Percentiles rank a stretch among this genome's conserved stretches.
Evolutionary conservation across 768 basidiomycete genomes (phyloP).

Genomic region (Auricularia heimuer): DNA sequence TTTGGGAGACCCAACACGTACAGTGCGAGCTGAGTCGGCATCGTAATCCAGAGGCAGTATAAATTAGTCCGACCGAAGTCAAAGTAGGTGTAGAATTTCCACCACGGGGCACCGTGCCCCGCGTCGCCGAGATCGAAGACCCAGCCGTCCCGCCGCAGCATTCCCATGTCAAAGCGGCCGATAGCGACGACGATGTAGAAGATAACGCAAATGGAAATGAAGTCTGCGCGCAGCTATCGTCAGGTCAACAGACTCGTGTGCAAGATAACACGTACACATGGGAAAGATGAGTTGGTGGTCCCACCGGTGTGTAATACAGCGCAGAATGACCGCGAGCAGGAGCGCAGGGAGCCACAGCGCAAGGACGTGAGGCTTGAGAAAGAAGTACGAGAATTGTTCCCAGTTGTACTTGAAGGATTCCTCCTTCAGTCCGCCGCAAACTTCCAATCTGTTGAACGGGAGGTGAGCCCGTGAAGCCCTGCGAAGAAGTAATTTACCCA

Average conservation of each 20-base stretch:
- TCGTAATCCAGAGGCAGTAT: conserved; percentile 61
- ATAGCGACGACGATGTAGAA: conserved; percentile 77
- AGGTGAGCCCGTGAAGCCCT: not conserved
- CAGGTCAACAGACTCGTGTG: not conserved
- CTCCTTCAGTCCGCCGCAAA: conserved; percentile 73
- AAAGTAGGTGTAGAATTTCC: conserved; percentile 72
- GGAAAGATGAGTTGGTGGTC: conserved; percentile 92
- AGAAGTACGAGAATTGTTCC: conserved; percentile 58
- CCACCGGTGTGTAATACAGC: conserved; percentile 68
- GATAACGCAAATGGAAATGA: conserved; percentile 63
- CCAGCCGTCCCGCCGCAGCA: conserved; percentile 65
- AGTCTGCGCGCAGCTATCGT: conserved; percentile 42
- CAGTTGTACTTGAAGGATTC: conserved; percentile 62
- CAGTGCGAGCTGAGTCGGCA: conserved; percentile 93
- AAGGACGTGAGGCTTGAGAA: conserved; percentile 51
- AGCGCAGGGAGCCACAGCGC: conserved; percentile 75
- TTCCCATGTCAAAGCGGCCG: conserved; percentile 46
- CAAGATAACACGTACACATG: conserved; percentile 42
- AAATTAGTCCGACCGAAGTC: conserved; percentile 55
- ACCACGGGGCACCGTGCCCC: conserved; percentile 49
- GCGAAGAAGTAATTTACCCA: conserved; percentile 36
- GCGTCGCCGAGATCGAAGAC: conserved; percentile 63
- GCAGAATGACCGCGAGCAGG: conserved; percentile 60
- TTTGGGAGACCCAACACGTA: conserved; percentile 28
- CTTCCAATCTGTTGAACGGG: conserved; percentile 49